Percentiles rank a stretch among this genome's conserved stretches.
Conservation (phyloP, 805 yeast genomes). For the Saccharomyces cerevisiae region DNA sequence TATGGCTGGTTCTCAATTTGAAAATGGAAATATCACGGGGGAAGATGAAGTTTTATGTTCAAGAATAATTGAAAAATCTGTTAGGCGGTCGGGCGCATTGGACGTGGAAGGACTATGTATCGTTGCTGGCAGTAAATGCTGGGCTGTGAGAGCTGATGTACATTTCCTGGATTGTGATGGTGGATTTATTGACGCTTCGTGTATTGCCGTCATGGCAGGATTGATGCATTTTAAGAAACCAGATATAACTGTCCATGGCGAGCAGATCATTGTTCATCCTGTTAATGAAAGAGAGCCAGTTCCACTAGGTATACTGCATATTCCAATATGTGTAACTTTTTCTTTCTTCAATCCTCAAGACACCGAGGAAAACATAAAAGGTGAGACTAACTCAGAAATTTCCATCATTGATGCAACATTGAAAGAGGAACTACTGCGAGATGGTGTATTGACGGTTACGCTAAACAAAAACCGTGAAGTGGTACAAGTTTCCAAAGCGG, state of each 20-base stretch:
- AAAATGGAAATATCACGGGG: conserved; percentile 56
- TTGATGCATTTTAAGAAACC: conserved; percentile 77
- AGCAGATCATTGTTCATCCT: conserved; percentile 58
- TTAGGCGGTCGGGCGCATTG: conserved; percentile 80
- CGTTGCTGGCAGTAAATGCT: conserved; percentile 81
- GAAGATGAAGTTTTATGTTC: conserved; percentile 76
- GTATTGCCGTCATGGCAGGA: conserved; percentile 84
- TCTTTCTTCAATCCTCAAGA: conserved; percentile 69
- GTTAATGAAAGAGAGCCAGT: conserved; percentile 79
- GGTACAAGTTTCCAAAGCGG: conserved; percentile 83
- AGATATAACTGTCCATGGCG: conserved; percentile 66
- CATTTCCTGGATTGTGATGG: conserved; percentile 89
- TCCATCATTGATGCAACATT: conserved; percentile 67
- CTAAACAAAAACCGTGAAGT: conserved; percentile 84
- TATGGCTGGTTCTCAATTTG: conserved; percentile 83
- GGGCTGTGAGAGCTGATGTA: conserved; percentile 86
- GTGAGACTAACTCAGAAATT: conserved; percentile 51
- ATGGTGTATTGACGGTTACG: conserved; percentile 77
- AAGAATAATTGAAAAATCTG: conserved; percentile 83
- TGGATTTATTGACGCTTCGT: conserved; percentile 81
- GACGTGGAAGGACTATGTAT: conserved; percentile 89
- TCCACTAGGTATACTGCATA: conserved; percentile 73
- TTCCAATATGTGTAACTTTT: conserved; percentile 84
- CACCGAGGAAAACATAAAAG: conserved; percentile 62
- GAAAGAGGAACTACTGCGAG: conserved; percentile 67